Base-by-base conservation (phyloP, 1,284 basidiomycete species). In the Malassezia pachydermatis region DNA sequence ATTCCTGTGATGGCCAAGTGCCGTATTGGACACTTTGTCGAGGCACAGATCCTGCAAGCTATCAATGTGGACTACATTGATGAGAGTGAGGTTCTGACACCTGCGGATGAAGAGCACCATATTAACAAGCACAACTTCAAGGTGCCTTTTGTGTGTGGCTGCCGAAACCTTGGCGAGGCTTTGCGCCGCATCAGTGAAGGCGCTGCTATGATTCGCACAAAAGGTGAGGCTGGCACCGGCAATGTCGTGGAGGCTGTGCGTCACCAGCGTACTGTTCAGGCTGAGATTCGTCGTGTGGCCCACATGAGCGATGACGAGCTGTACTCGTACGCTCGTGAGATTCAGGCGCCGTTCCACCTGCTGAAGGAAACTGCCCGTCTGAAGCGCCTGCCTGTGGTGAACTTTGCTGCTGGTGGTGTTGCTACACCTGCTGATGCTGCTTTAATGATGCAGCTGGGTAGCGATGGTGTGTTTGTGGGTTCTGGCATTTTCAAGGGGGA, bases 401-500 rank as follows among this genome's bases (percentile, higher is more conserved):
- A 75, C 66, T 74, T 75, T 58, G 73, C 73, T 20, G 89, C 92
- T 41, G 92, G 92, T 54, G 92, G 92, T 58, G 81, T 98, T 51
- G 90, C 94, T 41, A 96, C 92, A 5, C 92, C 92, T 40, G 89
- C 89, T 58, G 92, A 99, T 73, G 94, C 92, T 19, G 94, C 94
- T 3, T 76, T 99, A 58, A 95, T 98, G 92, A 98, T 98, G 92
- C 90, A 96, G 72, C 80, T 99, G 30, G 90, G 92, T 41, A 90
- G 88, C 73, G 92, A 98, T 72, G 92, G 94, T 78, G 87, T 75
- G 20, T 75, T 75, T 53, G 74, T 75, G 78, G 67, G 67, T 11
- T 66, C 63, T 1, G 67, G 67, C 35, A 65, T 70, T 50, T 70
- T 70, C 49, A 53, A 57, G 55, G 92, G 90, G 42, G 86, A 84